A percentile compares a stretch with the other conserved stretches of the same genome.
Evolutionary conservation across 441 rosid genomes (phyloP).

Genomic region (Adansonia rubrostipa): DNA sequence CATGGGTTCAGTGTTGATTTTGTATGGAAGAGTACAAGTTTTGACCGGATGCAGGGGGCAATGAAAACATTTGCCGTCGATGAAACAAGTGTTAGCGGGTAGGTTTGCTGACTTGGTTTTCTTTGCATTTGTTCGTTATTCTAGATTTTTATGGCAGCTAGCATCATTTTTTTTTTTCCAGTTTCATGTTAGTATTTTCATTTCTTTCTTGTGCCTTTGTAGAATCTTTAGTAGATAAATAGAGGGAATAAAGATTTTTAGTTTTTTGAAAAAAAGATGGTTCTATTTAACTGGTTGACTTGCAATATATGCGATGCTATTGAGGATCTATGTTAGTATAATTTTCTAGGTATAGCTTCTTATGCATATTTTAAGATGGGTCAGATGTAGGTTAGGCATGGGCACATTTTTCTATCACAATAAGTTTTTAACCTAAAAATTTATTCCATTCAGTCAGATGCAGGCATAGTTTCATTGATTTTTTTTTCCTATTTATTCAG

Average conservation of each 20-base stretch:
- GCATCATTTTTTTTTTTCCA: neutral
- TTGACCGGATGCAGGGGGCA: conserved; percentile 99
- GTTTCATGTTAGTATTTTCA: conserved; percentile 10
- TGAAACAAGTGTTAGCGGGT: conserved; percentile 99
- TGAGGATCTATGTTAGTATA: conserved; percentile 2
- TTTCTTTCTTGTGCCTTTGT: neutral
- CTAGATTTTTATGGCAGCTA: conserved; percentile 8
- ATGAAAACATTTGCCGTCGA: conserved; percentile 99
- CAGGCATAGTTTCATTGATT: neutral
- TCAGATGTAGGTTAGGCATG: neutral
- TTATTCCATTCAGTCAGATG: conserved; percentile 2
- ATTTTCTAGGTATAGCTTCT: neutral
- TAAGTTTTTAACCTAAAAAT: neutral
- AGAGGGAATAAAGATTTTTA: neutral
- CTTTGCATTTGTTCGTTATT: conserved; percentile 13
- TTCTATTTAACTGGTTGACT: conserved; percentile 11
- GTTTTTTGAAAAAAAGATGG: neutral
- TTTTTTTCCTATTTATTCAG: conserved; percentile 2
- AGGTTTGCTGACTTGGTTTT: conserved; percentile 39
- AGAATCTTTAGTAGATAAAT: neutral
- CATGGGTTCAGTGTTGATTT: conserved; percentile 99
- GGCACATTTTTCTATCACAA: neutral
- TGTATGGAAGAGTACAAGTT: conserved; percentile 99
- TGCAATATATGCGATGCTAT: neutral
- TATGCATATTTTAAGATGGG: neutral